phyloP scores from a whole-genome alignment of 208 protist genomes.

The Leishmania amazonensis region DNA sequence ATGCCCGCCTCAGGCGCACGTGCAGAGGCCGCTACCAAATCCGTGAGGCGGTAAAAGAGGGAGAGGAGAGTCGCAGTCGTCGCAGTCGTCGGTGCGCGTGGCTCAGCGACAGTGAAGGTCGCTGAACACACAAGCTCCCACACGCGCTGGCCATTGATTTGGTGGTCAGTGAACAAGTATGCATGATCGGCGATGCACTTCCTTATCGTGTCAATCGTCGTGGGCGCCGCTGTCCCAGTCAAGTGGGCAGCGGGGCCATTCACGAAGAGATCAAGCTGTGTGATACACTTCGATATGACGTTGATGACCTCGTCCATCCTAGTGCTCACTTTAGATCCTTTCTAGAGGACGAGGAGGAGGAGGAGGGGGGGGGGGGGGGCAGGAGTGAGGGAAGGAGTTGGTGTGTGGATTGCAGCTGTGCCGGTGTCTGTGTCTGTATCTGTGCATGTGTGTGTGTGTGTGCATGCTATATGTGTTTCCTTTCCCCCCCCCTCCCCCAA shows the following conservation, averaged over 20 bases:
- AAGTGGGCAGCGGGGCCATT: slow-evolving; percentile 1
- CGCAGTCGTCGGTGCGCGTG: background rate
- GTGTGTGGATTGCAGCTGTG: background rate
- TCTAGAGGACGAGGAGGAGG: background rate
- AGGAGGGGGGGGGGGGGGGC: background rate
- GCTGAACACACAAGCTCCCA: slow-evolving; percentile 16
- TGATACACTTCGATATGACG: slow-evolving; percentile 7
- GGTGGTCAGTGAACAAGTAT: background rate
- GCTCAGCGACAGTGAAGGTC: no score
- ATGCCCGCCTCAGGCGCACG: slow-evolving; percentile 6
- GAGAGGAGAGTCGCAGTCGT: background rate
- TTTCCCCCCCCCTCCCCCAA: background rate
- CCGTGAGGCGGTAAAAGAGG: slow-evolving; percentile 4
- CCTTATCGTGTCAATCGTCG: background rate
- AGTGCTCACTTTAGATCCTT: slow-evolving; percentile 6
- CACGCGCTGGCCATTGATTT: background rate
- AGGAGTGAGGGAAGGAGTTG: background rate
- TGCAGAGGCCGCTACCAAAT: background rate
- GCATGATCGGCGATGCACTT: slow-evolving; percentile 13
- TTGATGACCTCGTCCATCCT: slow-evolving; percentile 9
- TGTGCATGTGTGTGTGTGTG: background rate
- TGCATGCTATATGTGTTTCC: no score
- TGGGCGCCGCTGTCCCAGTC: background rate
- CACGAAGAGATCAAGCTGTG: background rate
- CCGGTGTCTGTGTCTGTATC: background rate